phyloP scores from a whole-genome alignment of 495 filamentous ascomycete genomes.

The Xylaria intraflava region DNA sequence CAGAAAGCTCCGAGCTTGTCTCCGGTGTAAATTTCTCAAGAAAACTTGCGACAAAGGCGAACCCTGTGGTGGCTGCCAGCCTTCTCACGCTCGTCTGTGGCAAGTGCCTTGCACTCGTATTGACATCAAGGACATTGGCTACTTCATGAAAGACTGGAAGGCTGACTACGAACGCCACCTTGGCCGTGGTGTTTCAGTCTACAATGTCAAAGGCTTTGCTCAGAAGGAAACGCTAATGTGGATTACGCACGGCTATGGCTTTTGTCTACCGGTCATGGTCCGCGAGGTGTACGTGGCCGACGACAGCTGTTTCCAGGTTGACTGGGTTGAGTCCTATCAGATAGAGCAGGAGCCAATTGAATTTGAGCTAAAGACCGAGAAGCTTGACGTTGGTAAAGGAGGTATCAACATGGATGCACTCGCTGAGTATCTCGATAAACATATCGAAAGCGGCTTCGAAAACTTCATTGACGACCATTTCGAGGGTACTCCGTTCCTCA shows the following conservation, averaged over 20 bases:
- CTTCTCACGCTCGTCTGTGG: constrained; percentile 87
- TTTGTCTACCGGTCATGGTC: constrained; percentile 78
- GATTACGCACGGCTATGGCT: constrained; percentile 86
- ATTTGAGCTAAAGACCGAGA: constrained; percentile 78
- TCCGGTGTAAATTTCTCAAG: constrained; percentile 96
- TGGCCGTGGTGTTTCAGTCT: constrained; percentile 75
- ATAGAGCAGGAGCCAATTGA: constrained; percentile 59
- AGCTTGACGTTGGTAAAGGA: constrained; percentile 74
- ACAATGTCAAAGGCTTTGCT: constrained; percentile 89
- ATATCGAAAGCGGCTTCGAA: constrained; percentile 84
- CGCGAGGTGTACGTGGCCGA: constrained; percentile 87
- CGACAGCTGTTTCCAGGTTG: constrained; percentile 83
- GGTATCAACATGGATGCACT: constrained; percentile 70
- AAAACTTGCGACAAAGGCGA: constrained; percentile 96
- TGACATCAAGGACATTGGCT: constrained; percentile 93
- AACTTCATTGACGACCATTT: constrained; percentile 91
- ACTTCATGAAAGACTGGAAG: constrained; percentile 98
- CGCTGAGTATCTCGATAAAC: constrained; percentile 84
- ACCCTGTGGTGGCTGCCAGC: constrained; percentile 86
- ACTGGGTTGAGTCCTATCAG: constrained; percentile 78
- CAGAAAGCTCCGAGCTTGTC: constrained; percentile 80
- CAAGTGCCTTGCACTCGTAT: constrained; percentile 93
- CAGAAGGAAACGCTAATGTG: constrained; percentile 69
- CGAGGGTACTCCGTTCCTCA: constrained; percentile 85
- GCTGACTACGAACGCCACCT: constrained; percentile 89